Base-by-base conservation (phyloP, 2,329 filamentous ascomycete species). In the Cladosporium phlei region DNA sequence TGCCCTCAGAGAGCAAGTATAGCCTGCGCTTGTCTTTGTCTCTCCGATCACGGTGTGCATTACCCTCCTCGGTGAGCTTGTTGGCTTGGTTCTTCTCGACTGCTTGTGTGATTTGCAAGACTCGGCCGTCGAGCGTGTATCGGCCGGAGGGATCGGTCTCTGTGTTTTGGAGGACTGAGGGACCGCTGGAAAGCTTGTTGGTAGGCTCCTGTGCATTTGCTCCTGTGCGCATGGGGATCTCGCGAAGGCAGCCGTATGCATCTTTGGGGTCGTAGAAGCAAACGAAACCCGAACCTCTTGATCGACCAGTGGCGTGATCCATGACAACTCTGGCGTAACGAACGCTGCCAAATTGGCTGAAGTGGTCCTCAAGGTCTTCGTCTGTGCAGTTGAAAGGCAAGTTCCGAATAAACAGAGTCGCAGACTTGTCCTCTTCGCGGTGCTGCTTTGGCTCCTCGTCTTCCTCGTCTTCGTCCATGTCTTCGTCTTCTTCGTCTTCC, bases 281-380 rank as follows among this genome's bases (percentile, higher is more conserved):
- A 22, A 97, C 91, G 60, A 98, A 98, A 3, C 85, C 93, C 24
- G 91, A 97, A 20, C 93, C 93, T 38, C 86, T 88, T 2, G 93
- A 88, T 42, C 88, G 83, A 56, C 90, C 89, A 0, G 88, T 95
- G 19, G 82, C 80, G 37, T 77, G 83, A 63, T 98, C 91, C 63
- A 94, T 79, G 28, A 98, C 94, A 8, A 96, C 83, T 54, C 94
- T 80, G 4, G 91, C 93, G 64, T 97, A 98, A 28, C 90, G 80
- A 29, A 96, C 74, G n/a, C 77, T 78, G 20, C 93, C 94, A 59
- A 98, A 97, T 59, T 84, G 76, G n/a, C 74, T 73, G 61, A 98
- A 98, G 64, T 96, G 91, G 40, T 83, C 76, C 62, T 90, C 85
- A 34, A 98, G 78, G 38, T 81, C 77, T 42, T 89, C 84, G 58